Evolutionary conservation across 108 stramenopile species (phyloP).

Genomic region (Bacterosira constricta): DNA sequence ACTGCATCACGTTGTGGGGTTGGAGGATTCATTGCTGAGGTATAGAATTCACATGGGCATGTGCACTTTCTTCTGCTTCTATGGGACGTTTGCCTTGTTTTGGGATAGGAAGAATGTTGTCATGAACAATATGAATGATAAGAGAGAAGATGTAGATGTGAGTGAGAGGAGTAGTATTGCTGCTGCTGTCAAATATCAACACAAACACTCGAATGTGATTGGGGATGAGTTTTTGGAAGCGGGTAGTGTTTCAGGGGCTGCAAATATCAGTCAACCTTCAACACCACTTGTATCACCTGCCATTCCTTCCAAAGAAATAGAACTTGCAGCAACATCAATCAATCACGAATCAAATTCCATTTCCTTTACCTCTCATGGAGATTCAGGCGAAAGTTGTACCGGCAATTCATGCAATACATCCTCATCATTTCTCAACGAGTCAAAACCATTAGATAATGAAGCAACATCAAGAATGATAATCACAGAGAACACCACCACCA

Average conservation of each 20-base stretch:
- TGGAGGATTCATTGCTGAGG: slow-evolving; percentile 28
- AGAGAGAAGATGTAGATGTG: neutral
- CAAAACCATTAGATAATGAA: slow-evolving; percentile 1
- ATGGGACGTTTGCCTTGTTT: slow-evolving; percentile 33
- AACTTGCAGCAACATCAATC: neutral
- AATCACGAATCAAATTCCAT: neutral
- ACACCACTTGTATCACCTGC: neutral
- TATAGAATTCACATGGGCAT: slow-evolving; percentile 42
- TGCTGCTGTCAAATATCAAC: neutral
- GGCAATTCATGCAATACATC: neutral
- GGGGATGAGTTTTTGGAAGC: slow-evolving; percentile 16
- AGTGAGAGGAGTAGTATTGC: neutral
- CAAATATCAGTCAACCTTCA: neutral
- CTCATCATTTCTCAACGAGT: slow-evolving; percentile 26
- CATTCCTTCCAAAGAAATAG: neutral
- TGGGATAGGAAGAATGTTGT: slow-evolving; percentile 32
- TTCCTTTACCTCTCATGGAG: neutral
- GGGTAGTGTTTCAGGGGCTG: neutral
- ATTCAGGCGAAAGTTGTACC: neutral
- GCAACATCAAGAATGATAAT: neutral
- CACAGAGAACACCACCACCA: neutral
- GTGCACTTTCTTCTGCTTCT: slow-evolving; percentile 40
- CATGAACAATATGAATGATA: no score
- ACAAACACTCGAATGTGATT: slow-evolving; percentile 8
- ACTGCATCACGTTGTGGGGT: slow-evolving; percentile 10